Conservation (phyloP, 257 asterid species). For the Ilex aquifolium region DNA sequence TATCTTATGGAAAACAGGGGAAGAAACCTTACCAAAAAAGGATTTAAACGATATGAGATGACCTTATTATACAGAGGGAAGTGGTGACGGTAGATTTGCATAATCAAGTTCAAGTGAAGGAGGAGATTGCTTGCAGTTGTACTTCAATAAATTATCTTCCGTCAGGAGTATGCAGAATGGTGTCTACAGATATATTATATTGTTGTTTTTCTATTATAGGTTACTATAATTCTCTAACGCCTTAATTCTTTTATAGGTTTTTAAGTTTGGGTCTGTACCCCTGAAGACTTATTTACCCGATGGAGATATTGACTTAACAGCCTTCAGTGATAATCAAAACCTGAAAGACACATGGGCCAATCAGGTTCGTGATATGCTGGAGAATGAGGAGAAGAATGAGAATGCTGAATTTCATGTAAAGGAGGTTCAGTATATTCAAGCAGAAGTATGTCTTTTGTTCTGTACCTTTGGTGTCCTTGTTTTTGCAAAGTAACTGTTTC, state of each 20-base stretch:
- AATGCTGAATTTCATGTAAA: slow-evolving; percentile 22
- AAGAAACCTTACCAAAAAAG: too few species aligned
- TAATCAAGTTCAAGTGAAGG: too few species aligned
- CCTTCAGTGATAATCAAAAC: slow-evolving; percentile 32
- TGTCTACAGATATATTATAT: background rate
- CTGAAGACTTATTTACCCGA: slow-evolving; percentile 75
- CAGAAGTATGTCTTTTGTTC: slow-evolving; percentile 18
- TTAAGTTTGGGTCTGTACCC: slow-evolving; percentile 71
- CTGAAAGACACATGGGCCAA: slow-evolving; percentile 25
- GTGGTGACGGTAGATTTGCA: too few species aligned
- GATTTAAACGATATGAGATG: too few species aligned
- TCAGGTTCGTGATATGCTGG: slow-evolving; percentile 23
- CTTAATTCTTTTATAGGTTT: slow-evolving; percentile 37
- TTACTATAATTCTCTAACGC: background rate
- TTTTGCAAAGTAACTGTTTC: too few species aligned
- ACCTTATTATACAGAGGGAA: too few species aligned
- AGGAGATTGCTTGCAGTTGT: too few species aligned
- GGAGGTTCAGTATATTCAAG: slow-evolving; percentile 29
- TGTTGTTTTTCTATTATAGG: slow-evolving; percentile 7
- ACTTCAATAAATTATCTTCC: too few species aligned
- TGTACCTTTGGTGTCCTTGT: too few species aligned
- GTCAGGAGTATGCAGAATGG: background rate
- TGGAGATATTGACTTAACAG: slow-evolving; percentile 73
- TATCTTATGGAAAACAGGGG: too few species aligned
- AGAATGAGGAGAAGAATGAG: slow-evolving; percentile 23